phyloP scores from a whole-genome alignment of 106 monocot species.

The Dendrobium huoshanense region DNA sequence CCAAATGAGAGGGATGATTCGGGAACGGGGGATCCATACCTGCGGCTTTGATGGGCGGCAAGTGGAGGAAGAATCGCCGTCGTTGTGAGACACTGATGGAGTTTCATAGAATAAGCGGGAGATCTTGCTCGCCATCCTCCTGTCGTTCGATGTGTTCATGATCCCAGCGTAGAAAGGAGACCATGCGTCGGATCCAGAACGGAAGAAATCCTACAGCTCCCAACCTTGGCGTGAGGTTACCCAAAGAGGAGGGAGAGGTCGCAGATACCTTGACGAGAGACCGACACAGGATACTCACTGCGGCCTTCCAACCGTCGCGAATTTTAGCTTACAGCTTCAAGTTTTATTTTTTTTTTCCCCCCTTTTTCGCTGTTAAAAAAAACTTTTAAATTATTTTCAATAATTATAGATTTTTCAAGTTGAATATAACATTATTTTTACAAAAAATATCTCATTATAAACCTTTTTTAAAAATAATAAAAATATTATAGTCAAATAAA shows the following conservation, averaged over 20 bases:
- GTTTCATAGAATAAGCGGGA: slow-evolving; percentile 57
- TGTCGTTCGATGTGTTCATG: slow-evolving; percentile 57
- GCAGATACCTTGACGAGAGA: neutral
- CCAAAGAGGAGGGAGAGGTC: neutral
- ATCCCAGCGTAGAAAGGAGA: too few relatives aligned
- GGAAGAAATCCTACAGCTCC: neutral
- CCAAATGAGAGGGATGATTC: neutral
- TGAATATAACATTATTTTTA: too few relatives aligned
- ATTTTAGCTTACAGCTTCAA: too few relatives aligned
- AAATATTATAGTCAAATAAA: too few relatives aligned
- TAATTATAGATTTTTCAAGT: too few relatives aligned
- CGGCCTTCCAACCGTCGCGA: neutral
- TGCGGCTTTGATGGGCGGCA: neutral
- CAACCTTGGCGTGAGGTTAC: neutral
- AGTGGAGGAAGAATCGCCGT: slow-evolving; percentile 2
- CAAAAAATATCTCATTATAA: too few relatives aligned
- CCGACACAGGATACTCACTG: neutral
- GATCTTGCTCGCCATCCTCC: slow-evolving; percentile 59
- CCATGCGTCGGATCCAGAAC: neutral
- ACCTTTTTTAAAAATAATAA: too few relatives aligned
- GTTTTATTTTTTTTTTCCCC: too few relatives aligned
- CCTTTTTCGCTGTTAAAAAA: too few relatives aligned
- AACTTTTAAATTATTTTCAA: too few relatives aligned
- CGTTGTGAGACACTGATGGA: slow-evolving; percentile 6
- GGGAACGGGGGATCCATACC: neutral